Evolutionary conservation across 2,329 filamentous ascomycete species (phyloP).

Genomic region (Cytospora piceae): DNA sequence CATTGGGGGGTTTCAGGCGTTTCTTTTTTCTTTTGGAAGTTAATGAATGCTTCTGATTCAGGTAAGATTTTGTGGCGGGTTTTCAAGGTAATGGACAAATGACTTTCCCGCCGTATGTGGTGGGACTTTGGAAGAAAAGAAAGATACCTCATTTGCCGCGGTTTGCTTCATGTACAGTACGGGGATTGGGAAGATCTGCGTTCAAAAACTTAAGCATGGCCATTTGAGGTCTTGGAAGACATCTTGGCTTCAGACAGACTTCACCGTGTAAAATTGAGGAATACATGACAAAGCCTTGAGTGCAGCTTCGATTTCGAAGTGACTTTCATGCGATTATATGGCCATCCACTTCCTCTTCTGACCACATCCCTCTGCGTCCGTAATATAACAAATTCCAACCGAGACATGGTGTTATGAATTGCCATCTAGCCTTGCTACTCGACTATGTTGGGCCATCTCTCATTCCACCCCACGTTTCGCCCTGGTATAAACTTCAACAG

Average conservation of each 20-base stretch:
- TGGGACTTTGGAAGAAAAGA: neutral
- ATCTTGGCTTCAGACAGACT: neutral
- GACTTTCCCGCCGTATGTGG: constrained; percentile 1
- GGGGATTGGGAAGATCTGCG: neutral
- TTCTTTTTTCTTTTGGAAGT: neutral
- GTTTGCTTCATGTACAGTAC: constrained; percentile 14
- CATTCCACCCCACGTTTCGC: too few relatives aligned
- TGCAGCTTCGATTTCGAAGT: too few relatives aligned
- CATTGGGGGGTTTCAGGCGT: constrained; percentile 8
- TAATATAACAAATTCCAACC: too few relatives aligned
- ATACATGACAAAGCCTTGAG: neutral
- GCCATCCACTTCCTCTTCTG: too few relatives aligned
- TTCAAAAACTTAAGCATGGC: neutral
- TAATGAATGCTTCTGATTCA: too few relatives aligned
- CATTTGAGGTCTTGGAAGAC: too few relatives aligned
- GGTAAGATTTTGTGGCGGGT: neutral
- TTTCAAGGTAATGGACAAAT: constrained; percentile 3
- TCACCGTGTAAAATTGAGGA: neutral
- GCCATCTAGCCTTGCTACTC: too few relatives aligned
- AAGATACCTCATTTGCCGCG: constrained; percentile 22
- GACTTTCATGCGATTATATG: too few relatives aligned
- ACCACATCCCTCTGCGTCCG: too few relatives aligned
- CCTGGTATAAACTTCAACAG: too few relatives aligned
- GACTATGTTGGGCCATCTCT: too few relatives aligned
- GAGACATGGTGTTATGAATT: too few relatives aligned